phyloP scores from a whole-genome alignment of 2,329 filamentous ascomycete species.

The Colletotrichum orchidophilum region DNA sequence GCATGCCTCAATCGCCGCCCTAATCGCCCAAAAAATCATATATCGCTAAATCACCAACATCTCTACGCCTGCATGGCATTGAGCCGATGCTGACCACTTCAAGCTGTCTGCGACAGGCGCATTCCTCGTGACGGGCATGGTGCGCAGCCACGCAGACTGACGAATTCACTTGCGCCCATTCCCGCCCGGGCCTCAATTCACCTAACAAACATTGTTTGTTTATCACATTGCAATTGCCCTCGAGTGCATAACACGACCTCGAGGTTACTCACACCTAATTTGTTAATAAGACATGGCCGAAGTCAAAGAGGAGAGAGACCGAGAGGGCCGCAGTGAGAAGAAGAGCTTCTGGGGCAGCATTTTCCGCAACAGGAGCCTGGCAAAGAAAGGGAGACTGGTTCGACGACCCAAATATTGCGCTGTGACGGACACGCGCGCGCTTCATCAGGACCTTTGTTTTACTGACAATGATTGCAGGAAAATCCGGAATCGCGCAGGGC shows the following conservation, averaged over 20 bases:
- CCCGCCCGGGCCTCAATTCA: slow-evolving; percentile 3
- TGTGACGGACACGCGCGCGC: slow-evolving; percentile 32
- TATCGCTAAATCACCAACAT: not conserved
- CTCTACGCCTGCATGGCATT: not conserved
- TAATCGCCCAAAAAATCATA: not conserved
- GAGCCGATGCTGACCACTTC: slow-evolving; percentile 22
- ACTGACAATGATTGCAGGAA: slow-evolving; percentile 38
- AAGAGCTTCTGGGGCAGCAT: slow-evolving; percentile 59
- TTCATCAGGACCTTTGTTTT: not conserved
- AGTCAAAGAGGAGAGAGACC: slow-evolving; percentile 36
- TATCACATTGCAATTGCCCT: not conserved
- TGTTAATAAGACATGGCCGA: slow-evolving; percentile 43
- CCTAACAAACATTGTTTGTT: slow-evolving; percentile 7
- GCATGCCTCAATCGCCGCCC: slow-evolving; percentile 1
- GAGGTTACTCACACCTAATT: not conserved
- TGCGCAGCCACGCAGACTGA: slow-evolving; percentile 35
- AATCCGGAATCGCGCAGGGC: slow-evolving; percentile 43
- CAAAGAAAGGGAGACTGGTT: slow-evolving; percentile 50
- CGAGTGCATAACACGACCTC: not conserved
- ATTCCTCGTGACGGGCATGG: slow-evolving; percentile 32
- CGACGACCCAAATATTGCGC: slow-evolving; percentile 1
- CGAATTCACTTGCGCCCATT: slow-evolving; percentile 21
- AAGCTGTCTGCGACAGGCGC: slow-evolving; percentile 32
- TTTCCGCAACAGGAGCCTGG: slow-evolving; percentile 58
- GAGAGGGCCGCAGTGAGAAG: slow-evolving; percentile 45